phyloP scores from a whole-genome alignment of 1,139 yeast genomes.

The Suhomyces coccinellae region DNA sequence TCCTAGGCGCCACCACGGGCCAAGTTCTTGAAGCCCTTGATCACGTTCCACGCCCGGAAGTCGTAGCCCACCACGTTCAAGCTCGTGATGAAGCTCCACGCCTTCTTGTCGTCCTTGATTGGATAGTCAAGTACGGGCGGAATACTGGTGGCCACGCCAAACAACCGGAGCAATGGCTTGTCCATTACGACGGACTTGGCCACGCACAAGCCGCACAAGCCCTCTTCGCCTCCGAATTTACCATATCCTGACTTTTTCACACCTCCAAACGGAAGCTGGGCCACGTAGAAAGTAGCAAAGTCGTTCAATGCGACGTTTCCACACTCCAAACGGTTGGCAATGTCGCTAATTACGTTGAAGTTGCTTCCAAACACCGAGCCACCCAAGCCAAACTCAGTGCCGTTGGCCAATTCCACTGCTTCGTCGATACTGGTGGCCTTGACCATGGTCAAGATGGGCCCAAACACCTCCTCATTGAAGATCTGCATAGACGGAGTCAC shows the following conservation, averaged over 20 bases:
- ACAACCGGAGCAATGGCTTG: slow-evolving; percentile 58
- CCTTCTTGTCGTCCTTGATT: slow-evolving; percentile 71
- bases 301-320: slow-evolving; percentile 97
- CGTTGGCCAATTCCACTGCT: slow-evolving; percentile 78
- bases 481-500: slow-evolving; percentile 77
- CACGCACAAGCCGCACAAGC: slow-evolving; percentile 81
- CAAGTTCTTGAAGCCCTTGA: slow-evolving; percentile 41
- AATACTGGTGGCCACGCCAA: slow-evolving; percentile 70
- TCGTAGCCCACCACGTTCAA: slow-evolving; percentile 89
- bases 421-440: slow-evolving; percentile 64
- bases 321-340: slow-evolving; percentile 64
- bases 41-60: slow-evolving; percentile 63
- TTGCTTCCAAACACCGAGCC: slow-evolving; percentile 80
- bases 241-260: slow-evolving; percentile 92
- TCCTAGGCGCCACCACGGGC: slow-evolving; percentile 35
- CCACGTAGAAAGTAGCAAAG: slow-evolving; percentile 92
- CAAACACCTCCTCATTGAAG: slow-evolving; percentile 79
- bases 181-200: slow-evolving; percentile 88
- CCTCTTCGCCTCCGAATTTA: slow-evolving; percentile 96
- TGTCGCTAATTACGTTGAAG: slow-evolving; percentile 54
- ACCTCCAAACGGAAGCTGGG: slow-evolving; percentile 85
- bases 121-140: slow-evolving; percentile 93
- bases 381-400: slow-evolving; percentile 89
- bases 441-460: slow-evolving; percentile 76
- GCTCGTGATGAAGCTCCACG: slow-evolving; percentile 84